Evolutionary conservation across 1,284 basidiomycete genomes (phyloP).

Genomic region (Ceratobasidium sp.): DNA sequence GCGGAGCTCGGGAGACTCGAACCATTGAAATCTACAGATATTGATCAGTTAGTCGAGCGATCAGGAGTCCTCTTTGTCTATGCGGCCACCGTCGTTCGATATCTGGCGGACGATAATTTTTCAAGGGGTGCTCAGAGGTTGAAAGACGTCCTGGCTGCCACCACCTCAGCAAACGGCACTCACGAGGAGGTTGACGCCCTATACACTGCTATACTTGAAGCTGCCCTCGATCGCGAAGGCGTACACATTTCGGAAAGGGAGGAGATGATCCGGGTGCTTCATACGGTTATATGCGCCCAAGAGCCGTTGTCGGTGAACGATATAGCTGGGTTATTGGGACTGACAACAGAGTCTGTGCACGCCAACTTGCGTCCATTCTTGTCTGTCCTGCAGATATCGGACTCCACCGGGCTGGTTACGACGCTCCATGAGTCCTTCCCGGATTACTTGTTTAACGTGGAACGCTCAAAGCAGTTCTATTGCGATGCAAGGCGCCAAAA

Average conservation of each 20-base stretch:
- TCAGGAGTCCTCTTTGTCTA: slow-evolving; percentile 8
- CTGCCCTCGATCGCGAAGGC: background rate
- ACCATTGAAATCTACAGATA: no score
- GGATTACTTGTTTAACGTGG: background rate
- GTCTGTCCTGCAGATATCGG: background rate
- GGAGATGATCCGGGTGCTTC: background rate
- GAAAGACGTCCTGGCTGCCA: background rate
- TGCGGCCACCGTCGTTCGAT: slow-evolving; percentile 25
- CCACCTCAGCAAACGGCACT: background rate
- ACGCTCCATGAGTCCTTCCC: slow-evolving; percentile 14
- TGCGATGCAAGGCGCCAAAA: background rate
- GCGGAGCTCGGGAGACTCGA: background rate
- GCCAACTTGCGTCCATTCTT: background rate
- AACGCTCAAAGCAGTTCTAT: background rate
- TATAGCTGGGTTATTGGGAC: background rate
- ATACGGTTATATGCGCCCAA: background rate
- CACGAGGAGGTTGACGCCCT: background rate
- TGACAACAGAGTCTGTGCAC: background rate
- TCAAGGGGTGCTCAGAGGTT: background rate
- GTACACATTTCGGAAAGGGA: background rate
- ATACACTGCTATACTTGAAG: background rate
- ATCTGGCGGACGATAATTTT: background rate
- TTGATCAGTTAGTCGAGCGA: background rate
- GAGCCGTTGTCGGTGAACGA: background rate
- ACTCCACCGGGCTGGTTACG: background rate